A percentile compares a stretch with the other conserved stretches of the same genome.
Conservation (phyloP, 352 stramenopile genomes). For the Aphanomyces stellatus region DNA sequence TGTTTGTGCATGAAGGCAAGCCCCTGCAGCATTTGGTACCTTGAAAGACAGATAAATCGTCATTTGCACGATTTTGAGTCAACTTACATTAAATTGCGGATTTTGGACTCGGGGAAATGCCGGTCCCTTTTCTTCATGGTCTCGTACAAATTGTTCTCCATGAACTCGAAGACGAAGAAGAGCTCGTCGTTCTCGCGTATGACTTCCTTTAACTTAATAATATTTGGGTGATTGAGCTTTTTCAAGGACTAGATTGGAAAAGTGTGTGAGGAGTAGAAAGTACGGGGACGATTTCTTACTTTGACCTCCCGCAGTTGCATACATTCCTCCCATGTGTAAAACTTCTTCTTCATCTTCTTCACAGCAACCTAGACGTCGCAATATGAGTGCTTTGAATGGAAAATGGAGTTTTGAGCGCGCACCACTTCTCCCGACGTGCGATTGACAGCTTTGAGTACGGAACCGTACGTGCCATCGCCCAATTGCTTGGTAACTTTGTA, state of each 20-base stretch:
- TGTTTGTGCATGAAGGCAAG: slow-evolving; percentile 98
- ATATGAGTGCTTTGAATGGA: slow-evolving; percentile 2
- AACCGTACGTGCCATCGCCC: slow-evolving; percentile 93
- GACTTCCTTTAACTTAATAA: slow-evolving; percentile 98
- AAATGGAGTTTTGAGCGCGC: slow-evolving; percentile 21
- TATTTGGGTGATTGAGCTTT: slow-evolving; percentile 96
- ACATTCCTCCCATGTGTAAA: slow-evolving; percentile 94
- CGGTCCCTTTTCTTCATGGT: slow-evolving; percentile 91
- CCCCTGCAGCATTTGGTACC: slow-evolving; percentile 94
- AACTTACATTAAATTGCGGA: slow-evolving; percentile 93
- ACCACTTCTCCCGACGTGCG: slow-evolving; percentile 89
- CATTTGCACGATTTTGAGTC: not conserved
- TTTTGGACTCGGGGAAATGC: slow-evolving; percentile 89
- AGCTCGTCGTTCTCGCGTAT: slow-evolving; percentile 96
- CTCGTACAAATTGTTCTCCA: slow-evolving; percentile 97
- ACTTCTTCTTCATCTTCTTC: slow-evolving; percentile 98
- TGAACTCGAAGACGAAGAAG: slow-evolving; percentile 99
- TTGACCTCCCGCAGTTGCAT: slow-evolving; percentile 97
- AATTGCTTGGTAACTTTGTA: slow-evolving; percentile 95
- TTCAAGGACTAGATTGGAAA: slow-evolving; percentile 70
- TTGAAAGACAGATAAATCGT: slow-evolving; percentile 10
- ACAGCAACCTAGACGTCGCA: slow-evolving; percentile 73
- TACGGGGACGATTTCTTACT: slow-evolving; percentile 27
- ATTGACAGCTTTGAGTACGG: slow-evolving; percentile 92
- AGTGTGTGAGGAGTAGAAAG: not conserved